Evolutionary conservation across 257 asterid species (phyloP).

Genomic region (Gynochthodes officinalis): DNA sequence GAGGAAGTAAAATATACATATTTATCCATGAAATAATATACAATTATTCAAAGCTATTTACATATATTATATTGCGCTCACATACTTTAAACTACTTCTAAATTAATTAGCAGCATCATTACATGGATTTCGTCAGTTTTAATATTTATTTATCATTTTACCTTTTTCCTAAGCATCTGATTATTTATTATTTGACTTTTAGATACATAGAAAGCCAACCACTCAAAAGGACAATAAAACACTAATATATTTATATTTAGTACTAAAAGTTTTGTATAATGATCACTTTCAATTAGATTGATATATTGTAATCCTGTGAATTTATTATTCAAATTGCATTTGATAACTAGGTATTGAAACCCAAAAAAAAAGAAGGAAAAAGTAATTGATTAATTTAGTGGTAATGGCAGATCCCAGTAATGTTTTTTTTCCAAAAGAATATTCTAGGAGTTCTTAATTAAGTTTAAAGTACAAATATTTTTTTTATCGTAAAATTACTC

Average conservation of each 20-base stretch:
- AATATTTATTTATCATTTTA: neutral
- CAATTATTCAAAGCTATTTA: too few relatives aligned
- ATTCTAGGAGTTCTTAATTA: neutral
- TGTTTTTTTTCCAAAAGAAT: neutral
- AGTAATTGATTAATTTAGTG: neutral
- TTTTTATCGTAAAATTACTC: constrained; percentile 4
- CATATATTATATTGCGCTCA: too few relatives aligned
- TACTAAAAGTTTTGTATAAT: neutral
- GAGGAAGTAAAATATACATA: too few relatives aligned
- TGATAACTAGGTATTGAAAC: neutral
- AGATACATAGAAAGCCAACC: neutral
- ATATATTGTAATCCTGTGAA: neutral
- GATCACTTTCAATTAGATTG: neutral
- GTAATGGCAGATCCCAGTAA: constrained; percentile 6
- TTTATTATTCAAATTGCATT: neutral
- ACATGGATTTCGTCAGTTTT: neutral
- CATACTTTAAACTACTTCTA: too few relatives aligned
- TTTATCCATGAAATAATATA: too few relatives aligned
- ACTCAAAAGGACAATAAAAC: neutral
- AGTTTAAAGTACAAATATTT: neutral
- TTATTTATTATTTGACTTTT: constrained; percentile 1
- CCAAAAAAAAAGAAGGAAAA: neutral
- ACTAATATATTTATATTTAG: neutral
- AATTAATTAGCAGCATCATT: too few relatives aligned
- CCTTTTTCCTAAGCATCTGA: neutral